phyloP scores from a whole-genome alignment of 192 early-diverging fungal species.

The Spinellus fusiger region DNA sequence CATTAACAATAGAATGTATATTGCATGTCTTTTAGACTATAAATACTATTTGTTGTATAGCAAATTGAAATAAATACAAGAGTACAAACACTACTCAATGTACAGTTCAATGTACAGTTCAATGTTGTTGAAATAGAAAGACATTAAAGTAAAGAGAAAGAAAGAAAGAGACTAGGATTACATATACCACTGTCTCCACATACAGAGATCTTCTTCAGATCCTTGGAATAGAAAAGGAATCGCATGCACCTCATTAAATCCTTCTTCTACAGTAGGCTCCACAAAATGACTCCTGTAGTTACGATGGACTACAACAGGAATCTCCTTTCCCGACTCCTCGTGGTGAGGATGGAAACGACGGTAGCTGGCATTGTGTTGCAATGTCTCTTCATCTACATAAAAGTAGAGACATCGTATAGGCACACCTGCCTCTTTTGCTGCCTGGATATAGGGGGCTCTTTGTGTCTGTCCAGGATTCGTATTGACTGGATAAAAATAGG shows the following conservation, averaged over 20 bases:
- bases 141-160: not conserved
- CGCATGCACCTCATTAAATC: slow-evolving; percentile 53
- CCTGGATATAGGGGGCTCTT: slow-evolving; percentile 55
- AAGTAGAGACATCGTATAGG: slow-evolving; percentile 63
- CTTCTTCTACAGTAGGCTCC: slow-evolving; percentile 42
- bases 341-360: slow-evolving; percentile 37
- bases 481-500: slow-evolving; percentile 45
- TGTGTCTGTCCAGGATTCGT: slow-evolving; percentile 69
- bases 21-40: no score
- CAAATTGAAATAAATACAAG: no score
- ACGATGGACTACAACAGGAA: slow-evolving; percentile 53
- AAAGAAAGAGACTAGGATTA: slow-evolving; percentile 12
- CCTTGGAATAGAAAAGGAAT: slow-evolving; percentile 51
- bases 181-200: slow-evolving; percentile 51
- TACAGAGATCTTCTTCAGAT: slow-evolving; percentile 37
- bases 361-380: slow-evolving; percentile 76
- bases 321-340: slow-evolving; percentile 5
- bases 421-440: slow-evolving; percentile 54
- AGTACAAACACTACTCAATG: no score
- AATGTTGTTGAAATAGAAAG: no score
- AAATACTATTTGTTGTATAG: no score
- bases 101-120: no score
- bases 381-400: slow-evolving; percentile 43
- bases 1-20: no score
- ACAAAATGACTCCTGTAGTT: slow-evolving; percentile 41